Percentiles rank a stretch among this genome's conserved stretches.
Evolutionary conservation across 2,329 filamentous ascomycete genomes (phyloP).

Genomic region (Aspergillus japonicus): DNA sequence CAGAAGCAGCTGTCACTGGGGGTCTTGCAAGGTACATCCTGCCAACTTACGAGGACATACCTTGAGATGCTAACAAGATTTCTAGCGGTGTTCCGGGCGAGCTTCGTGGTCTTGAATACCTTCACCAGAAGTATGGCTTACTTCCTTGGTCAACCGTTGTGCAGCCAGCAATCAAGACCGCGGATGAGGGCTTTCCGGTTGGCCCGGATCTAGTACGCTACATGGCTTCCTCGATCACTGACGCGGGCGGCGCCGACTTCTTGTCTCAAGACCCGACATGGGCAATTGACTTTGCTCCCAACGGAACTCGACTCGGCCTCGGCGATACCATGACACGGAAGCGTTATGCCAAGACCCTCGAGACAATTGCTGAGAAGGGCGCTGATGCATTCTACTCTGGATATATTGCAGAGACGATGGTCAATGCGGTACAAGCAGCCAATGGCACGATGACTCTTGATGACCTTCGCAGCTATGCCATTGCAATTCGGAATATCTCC

Average conservation of each 20-base stretch:
- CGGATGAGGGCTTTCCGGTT: constrained; percentile 71
- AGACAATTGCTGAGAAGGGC: constrained; percentile 72
- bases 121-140: constrained; percentile 63
- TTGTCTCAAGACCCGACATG: constrained; percentile 72
- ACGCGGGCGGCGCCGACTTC: constrained; percentile 56
- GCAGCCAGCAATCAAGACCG: constrained; percentile 70
- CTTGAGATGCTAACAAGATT: constrained; percentile 2
- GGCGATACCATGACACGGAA: constrained; percentile 78
- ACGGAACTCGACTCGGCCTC: constrained; percentile 68
- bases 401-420: constrained; percentile 69
- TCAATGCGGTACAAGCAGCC: constrained; percentile 63
- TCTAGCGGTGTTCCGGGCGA: constrained; percentile 57
- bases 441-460: constrained; percentile 85
- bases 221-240: constrained; percentile 58
- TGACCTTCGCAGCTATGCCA: constrained; percentile 72
- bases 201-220: constrained; percentile 72
- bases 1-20: constrained; percentile 64
- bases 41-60: neutral
- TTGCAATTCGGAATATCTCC: constrained; percentile 63
- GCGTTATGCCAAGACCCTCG: constrained; percentile 76
- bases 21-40: constrained; percentile 62
- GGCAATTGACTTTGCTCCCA: constrained; percentile 84
- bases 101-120: constrained; percentile 72
- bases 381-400: constrained; percentile 73
- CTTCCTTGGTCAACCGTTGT: constrained; percentile 72